Percentiles rank a stretch among this genome's conserved stretches.
phyloP scores from a whole-genome alignment of 257 asterid genomes.

The Plectranthus barbatus region DNA sequence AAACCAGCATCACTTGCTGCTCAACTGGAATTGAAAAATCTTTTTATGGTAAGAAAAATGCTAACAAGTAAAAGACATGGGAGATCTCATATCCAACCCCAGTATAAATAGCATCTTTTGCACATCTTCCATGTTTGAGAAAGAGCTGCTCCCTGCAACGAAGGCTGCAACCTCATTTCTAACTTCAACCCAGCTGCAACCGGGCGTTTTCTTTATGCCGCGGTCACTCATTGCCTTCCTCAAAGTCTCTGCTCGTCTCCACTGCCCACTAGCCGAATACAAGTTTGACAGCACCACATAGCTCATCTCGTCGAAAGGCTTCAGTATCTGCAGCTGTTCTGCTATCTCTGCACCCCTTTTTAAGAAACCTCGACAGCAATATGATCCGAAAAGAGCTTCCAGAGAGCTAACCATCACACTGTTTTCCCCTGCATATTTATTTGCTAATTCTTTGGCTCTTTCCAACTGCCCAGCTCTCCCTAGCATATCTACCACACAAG shows the following conservation, averaged over 20 bases:
- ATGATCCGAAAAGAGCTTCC: slow-evolving; percentile 52
- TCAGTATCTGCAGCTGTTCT: slow-evolving; percentile 29
- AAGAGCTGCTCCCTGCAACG: slow-evolving; percentile 40
- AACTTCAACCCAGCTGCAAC: slow-evolving; percentile 70
- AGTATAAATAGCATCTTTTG: slow-evolving; percentile 24
- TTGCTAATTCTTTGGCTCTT: slow-evolving; percentile 42
- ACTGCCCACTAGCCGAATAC: slow-evolving; percentile 67
- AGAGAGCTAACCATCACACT: slow-evolving; percentile 19
- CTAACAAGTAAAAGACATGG: slow-evolving; percentile 14
- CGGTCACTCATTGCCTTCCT: slow-evolving; percentile 42
- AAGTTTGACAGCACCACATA: slow-evolving; percentile 57
- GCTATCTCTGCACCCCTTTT: slow-evolving; percentile 35
- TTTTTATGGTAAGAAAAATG: neutral
- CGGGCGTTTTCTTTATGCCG: slow-evolving; percentile 54
- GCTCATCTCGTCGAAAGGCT: slow-evolving; percentile 60
- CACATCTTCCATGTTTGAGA: slow-evolving; percentile 24
- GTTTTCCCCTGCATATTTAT: slow-evolving; percentile 14
- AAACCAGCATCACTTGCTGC: too few relatives aligned
- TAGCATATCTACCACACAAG: slow-evolving; percentile 62
- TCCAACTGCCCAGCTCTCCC: slow-evolving; percentile 48
- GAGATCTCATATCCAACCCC: slow-evolving; percentile 44
- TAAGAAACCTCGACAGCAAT: slow-evolving; percentile 30
- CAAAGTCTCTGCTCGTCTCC: slow-evolving; percentile 55
- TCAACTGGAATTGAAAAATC: too few relatives aligned
- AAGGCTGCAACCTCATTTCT: slow-evolving; percentile 35